Evolutionary conservation across 139 green algal genomes (phyloP), one percentile per base, ranked within the genome.

Genomic region (Auxenochlorella pyrenoidosa): DNA sequence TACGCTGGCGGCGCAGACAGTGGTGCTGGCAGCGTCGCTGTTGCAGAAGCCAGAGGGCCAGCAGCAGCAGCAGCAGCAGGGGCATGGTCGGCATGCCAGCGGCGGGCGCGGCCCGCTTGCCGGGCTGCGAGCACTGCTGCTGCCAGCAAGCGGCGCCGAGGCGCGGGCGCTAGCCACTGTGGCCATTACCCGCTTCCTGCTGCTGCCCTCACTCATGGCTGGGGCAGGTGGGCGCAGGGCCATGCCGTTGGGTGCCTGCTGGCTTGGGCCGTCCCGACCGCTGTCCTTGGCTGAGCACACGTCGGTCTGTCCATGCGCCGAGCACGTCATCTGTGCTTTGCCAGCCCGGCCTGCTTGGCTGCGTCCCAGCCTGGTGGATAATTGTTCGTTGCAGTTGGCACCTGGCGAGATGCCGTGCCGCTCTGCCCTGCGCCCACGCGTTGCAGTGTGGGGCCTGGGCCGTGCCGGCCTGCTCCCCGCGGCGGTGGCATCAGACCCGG

Each of bases 11-110:
- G 83, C 91, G 22, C 90, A 93, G 79, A 91, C 92, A 26, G 63
- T 95, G 26, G 93, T 95, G 58, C 88, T 95, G 28, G 93, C 93
- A 0, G 90, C 93, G 6, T 94, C 91, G n/a, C 84, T 95, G 65
- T 51, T 70, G 47, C 32, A 60, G 24, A 24, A 63, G 47, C 28
- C 34, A 22, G 65, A 28, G 43, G 34, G 82, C 41, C 36, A 44
- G 38, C 66, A 65, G 26, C 60, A 63, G 40, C 40, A 38, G 73
- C 73, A 80, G 40, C 28, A 36, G 3, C 12, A 58, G 3, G 6
- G 6, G 22, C 10, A 2, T 26, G 12, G 70, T n/a, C n/a, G n/a
- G n/a, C n/a, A n/a, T n/a, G n/a, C n/a, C 70, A 19, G 68, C n/a
- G 34, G n/a, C 68, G 3, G 68, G 34, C 24, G 41, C 22, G 43